Evolutionary conservation across 2,329 filamentous ascomycete genomes (phyloP).

Genomic region (Drechslerella coelobrocha): DNA sequence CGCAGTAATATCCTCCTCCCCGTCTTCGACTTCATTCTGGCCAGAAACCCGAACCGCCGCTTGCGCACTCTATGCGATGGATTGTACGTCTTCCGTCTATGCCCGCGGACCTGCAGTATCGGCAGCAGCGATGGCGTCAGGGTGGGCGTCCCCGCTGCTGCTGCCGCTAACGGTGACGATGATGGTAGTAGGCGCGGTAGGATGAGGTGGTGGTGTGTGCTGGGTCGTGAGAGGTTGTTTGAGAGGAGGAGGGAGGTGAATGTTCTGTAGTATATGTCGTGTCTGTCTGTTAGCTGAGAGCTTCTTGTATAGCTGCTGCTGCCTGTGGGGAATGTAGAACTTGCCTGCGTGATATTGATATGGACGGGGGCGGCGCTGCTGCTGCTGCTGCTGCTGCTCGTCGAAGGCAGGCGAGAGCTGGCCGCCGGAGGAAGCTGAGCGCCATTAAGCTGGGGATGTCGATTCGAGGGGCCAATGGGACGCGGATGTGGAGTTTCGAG

Average conservation of each 20-base stretch:
- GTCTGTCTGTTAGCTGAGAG: no score
- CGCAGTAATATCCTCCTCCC: constrained; percentile 65
- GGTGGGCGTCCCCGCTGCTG: background rate
- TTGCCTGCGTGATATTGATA: constrained; percentile 26
- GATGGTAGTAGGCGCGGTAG: background rate
- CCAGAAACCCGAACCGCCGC: constrained; percentile 67
- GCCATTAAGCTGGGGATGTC: background rate
- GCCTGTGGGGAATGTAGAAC: background rate
- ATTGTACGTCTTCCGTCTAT: constrained; percentile 41
- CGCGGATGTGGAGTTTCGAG: background rate
- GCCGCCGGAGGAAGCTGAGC: constrained; percentile 23
- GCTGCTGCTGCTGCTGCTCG: background rate
- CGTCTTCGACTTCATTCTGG: constrained; percentile 62
- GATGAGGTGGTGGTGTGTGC: background rate
- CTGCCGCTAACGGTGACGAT: background rate
- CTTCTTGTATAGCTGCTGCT: no score
- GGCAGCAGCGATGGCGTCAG: background rate
- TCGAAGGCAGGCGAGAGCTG: constrained; percentile 32
- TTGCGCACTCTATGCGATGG: constrained; percentile 62
- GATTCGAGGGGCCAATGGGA: background rate
- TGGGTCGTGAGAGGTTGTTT: background rate
- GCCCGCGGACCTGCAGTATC: constrained; percentile 30
- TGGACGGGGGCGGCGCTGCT: background rate
- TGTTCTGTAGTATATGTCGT: constrained; percentile 18
- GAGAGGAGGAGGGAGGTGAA: constrained; percentile 44